Conservation (phyloP, 2,329 filamentous ascomycete species). For the Calonectria pauciramosa region DNA sequence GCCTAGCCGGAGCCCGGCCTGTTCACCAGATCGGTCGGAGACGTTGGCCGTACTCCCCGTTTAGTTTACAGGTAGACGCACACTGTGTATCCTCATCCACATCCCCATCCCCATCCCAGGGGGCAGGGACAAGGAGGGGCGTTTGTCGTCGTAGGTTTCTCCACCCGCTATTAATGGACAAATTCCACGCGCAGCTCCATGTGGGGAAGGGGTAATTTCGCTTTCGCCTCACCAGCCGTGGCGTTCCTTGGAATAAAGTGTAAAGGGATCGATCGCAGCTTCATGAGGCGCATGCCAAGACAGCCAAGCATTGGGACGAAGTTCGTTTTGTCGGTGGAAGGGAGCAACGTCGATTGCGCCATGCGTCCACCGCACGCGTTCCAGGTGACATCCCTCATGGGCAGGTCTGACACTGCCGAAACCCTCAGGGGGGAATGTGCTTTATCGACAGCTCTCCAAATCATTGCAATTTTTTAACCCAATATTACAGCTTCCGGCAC, state of each 20-base stretch:
- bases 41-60: constrained; percentile 4
- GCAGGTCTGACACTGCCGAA: constrained; percentile 3
- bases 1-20: neutral
- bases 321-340: neutral
- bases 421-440: neutral
- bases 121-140: neutral
- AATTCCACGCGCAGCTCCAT: neutral
- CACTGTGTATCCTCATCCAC: neutral
- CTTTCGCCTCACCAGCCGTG: neutral
- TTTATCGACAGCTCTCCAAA: neutral
- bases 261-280: constrained; percentile 7
- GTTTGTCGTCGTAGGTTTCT: neutral
- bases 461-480: neutral
- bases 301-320: neutral
- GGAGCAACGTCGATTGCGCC: neutral
- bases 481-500: neutral
- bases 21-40: neutral
- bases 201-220: constrained; percentile 7
- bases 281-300: constrained; percentile 7
- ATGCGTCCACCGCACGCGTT: neutral
- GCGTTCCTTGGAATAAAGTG: neutral
- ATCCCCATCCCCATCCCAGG: neutral
- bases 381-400: neutral
- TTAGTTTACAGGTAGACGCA: neutral
- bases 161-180: constrained; percentile 6